These are phyloP conservation scores for Scutellospora calospora DNA, from an alignment of 371 early-diverging fungal genomes.

Conservation along the genomic window DNA sequence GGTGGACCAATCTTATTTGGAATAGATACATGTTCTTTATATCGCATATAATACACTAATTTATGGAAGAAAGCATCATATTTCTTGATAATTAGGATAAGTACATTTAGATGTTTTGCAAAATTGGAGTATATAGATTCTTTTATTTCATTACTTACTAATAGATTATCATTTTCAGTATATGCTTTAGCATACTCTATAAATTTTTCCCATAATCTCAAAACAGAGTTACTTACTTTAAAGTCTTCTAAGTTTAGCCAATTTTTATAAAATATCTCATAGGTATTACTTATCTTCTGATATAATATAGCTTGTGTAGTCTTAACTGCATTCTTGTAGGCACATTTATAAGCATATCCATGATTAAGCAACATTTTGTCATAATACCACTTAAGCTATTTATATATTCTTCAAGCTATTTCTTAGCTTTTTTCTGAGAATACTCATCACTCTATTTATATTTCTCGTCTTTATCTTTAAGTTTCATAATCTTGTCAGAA, in stretches of 20 bases:
- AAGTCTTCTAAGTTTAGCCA: neutral
- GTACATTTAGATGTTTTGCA: too few relatives aligned
- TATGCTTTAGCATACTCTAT: neutral
- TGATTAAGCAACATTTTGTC: neutral
- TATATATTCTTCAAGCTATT: slow-evolving; percentile 9
- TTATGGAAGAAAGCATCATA: too few relatives aligned
- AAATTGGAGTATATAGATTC: too few relatives aligned
- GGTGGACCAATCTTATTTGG: too few relatives aligned
- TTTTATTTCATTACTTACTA: too few relatives aligned
- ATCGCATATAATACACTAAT: too few relatives aligned
- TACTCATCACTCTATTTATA: slow-evolving; percentile 1
- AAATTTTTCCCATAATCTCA: slow-evolving; percentile 29
- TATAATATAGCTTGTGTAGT: neutral
- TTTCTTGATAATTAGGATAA: too few relatives aligned
- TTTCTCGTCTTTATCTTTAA: neutral
- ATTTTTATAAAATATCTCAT: neutral
- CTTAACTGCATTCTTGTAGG: neutral
- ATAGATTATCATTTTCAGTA: too few relatives aligned
- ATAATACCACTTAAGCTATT: neutral
- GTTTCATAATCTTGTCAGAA: neutral
- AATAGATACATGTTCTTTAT: too few relatives aligned
- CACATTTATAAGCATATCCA: neutral
- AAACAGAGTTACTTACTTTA: neutral
- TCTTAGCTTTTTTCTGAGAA: neutral
- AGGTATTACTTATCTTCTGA: slow-evolving; percentile 26